Evolutionary conservation across 768 basidiomycete genomes (phyloP).

Genomic region (Cystofilobasidium capitatum): DNA sequence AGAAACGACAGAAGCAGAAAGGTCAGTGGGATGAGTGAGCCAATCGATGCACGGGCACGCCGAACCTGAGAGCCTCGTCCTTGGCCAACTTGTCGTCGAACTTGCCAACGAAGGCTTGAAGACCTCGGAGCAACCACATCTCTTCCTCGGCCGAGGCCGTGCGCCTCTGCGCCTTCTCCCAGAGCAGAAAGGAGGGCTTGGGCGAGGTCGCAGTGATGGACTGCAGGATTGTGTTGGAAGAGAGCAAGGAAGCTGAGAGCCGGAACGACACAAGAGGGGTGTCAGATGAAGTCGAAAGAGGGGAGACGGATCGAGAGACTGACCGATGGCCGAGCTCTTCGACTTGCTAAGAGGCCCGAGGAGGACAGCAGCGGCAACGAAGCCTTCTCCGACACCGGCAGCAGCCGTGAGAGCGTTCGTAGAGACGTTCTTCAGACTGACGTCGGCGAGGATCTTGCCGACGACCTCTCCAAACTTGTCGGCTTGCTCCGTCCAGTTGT

Average conservation of each 20-base stretch:
- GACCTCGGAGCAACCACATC: constrained; percentile 63
- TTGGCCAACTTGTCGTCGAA: constrained; percentile 46
- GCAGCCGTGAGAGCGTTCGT: constrained; percentile 52
- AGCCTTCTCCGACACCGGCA: constrained; percentile 72
- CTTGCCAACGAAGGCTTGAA: constrained; percentile 45
- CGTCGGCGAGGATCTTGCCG: constrained; percentile 54
- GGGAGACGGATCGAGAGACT: constrained; percentile 29
- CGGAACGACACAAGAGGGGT: not conserved
- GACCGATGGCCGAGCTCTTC: constrained; percentile 44
- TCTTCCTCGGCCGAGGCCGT: constrained; percentile 53
- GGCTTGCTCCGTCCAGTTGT: constrained; percentile 44
- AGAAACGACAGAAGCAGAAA: not conserved
- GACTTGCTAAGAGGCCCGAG: constrained; percentile 50
- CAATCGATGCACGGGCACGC: not conserved
- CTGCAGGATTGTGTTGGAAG: constrained; percentile 33
- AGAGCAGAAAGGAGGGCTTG: constrained; percentile 77
- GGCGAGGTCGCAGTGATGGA: constrained; percentile 41
- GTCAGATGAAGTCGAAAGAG: not conserved
- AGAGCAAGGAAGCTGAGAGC: constrained; percentile 24
- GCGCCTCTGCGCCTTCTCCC: constrained; percentile 46
- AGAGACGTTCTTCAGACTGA: constrained; percentile 56
- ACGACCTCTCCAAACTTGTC: constrained; percentile 50
- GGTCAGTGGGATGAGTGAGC: not conserved
- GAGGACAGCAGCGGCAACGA: constrained; percentile 60
- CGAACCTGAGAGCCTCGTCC: constrained; percentile 52